Conservation (phyloP, 208 protist species). For the Zelonia costaricensis region DNA sequence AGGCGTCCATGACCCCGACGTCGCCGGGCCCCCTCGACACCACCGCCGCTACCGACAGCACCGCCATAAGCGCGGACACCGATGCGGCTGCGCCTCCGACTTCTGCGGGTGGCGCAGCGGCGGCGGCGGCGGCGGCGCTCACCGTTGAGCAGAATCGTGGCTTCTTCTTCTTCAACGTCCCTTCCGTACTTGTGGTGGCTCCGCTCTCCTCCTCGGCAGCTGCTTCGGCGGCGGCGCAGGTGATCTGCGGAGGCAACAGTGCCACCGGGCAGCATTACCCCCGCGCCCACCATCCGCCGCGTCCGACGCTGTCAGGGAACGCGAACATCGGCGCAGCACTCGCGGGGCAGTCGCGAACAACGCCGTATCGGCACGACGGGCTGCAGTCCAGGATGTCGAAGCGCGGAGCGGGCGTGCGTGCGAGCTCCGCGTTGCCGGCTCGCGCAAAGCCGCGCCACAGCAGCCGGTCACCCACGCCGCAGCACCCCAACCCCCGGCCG, state of each 20-base stretch:
- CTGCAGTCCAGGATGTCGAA: too few species aligned
- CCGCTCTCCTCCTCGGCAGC: conserved; percentile 21
- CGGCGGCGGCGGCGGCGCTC: neutral
- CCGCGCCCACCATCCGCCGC: neutral
- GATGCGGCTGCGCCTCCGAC: neutral
- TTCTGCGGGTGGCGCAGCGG: neutral
- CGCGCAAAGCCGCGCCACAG: too few species aligned
- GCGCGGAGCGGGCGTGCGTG: too few species aligned
- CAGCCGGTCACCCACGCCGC: too few species aligned
- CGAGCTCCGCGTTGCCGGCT: too few species aligned
- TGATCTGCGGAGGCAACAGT: conserved; percentile 7
- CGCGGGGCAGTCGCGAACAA: too few species aligned
- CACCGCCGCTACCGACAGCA: neutral
- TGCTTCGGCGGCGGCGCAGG: conserved; percentile 10
- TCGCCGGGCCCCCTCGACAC: neutral
- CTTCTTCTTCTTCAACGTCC: conserved; percentile 20
- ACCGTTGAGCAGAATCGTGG: conserved; percentile 6
- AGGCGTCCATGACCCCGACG: too few species aligned
- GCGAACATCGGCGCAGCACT: too few species aligned
- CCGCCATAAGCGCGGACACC: neutral
- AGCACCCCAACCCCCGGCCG: too few species aligned
- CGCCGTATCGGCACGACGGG: too few species aligned
- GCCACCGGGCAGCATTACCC: too few species aligned
- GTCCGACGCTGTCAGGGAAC: too few species aligned
- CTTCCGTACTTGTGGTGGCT: conserved; percentile 12